phyloP scores from a whole-genome alignment of 768 basidiomycete species.

The Pleurotus cornucopiae region DNA sequence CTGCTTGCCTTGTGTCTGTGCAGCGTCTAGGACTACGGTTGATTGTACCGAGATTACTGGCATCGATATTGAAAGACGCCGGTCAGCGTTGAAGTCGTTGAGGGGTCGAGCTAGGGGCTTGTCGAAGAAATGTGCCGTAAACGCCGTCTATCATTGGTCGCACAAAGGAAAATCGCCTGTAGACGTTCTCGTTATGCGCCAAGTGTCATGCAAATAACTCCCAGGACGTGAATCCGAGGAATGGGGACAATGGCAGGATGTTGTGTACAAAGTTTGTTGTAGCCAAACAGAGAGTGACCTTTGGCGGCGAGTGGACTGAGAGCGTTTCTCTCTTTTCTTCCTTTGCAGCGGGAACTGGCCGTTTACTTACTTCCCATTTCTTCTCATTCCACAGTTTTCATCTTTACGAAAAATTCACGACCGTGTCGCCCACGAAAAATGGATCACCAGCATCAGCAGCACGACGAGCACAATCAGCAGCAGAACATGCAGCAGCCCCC shows the following conservation, averaged over 20 bases:
- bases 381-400: background rate
- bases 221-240: too few relatives aligned
- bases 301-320: background rate
- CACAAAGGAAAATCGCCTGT: too few relatives aligned
- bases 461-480: constrained; percentile 40
- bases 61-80: too few relatives aligned
- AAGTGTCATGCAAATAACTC: too few relatives aligned
- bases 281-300: constrained; percentile 2
- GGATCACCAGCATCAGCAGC: constrained; percentile 41
- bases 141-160: too few relatives aligned
- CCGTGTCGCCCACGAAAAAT: constrained; percentile 22
- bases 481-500: constrained; percentile 29
- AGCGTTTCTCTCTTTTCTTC: background rate
- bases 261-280: constrained; percentile 6
- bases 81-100: too few relatives aligned
- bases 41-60: too few relatives aligned
- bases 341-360: constrained; percentile 3
- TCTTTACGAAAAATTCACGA: constrained; percentile 2
- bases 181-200: too few relatives aligned
- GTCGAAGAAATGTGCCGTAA: too few relatives aligned
- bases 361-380: constrained; percentile 1
- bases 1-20: too few relatives aligned
- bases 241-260: background rate
- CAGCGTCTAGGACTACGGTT: too few relatives aligned
- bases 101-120: too few relatives aligned